Conservation (phyloP, 148 eudicot genomes). For the Pouteria glomerata region DNA sequence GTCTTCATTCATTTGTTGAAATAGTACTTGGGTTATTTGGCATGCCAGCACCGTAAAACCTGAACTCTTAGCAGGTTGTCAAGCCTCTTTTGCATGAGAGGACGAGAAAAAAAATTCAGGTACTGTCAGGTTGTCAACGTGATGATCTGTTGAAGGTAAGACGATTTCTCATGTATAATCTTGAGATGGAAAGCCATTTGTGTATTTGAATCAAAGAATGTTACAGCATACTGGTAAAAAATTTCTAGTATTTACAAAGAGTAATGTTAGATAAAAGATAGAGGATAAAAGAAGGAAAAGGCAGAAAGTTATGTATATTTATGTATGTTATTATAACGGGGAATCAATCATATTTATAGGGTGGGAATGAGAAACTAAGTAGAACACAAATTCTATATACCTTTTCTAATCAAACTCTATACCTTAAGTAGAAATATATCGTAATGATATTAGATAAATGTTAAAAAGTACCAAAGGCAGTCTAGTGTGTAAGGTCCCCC, state of each 20-base stretch:
- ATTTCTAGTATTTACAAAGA: neutral
- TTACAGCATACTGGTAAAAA: neutral
- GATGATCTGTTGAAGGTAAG: conserved; percentile 81
- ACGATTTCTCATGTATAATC: neutral
- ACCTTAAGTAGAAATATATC: too few species aligned
- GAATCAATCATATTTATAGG: too few species aligned
- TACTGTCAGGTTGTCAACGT: conserved; percentile 67
- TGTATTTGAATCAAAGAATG: neutral
- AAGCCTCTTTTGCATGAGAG: conserved; percentile 92
- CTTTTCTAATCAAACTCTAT: too few species aligned
- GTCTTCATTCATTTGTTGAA: neutral
- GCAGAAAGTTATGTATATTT: too few species aligned
- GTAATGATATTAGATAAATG: too few species aligned
- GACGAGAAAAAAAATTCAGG: conserved; percentile 80
- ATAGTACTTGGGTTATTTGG: neutral
- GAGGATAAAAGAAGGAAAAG: too few species aligned
- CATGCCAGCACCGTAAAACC: neutral
- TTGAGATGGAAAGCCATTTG: neutral
- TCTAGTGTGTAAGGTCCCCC: neutral
- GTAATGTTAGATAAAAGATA: too few species aligned
- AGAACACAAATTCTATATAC: too few species aligned
- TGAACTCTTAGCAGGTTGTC: conserved; percentile 55
- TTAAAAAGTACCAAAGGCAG: neutral
- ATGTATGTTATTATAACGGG: too few species aligned
- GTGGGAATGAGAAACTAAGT: too few species aligned